Conservation (phyloP, 805 yeast species). For the Middelhovenomyces tepae region DNA sequence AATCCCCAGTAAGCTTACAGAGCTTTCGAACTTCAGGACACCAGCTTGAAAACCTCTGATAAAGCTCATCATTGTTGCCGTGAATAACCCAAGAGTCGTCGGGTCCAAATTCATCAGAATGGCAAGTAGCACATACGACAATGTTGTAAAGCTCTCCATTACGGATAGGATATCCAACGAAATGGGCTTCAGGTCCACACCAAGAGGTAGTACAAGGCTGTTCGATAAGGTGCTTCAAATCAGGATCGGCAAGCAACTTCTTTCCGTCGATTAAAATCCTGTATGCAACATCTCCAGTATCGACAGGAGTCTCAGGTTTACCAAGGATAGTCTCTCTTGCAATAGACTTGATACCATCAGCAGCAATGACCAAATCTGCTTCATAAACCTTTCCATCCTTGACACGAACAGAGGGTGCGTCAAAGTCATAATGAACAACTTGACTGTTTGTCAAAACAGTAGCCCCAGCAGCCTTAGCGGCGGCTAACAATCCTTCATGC, state of each 20-base stretch:
- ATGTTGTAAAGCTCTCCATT: slow-evolving; percentile 9
- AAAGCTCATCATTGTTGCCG: slow-evolving; percentile 19
- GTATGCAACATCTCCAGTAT: slow-evolving; percentile 11
- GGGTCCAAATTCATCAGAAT: slow-evolving; percentile 9
- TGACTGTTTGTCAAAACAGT: slow-evolving; percentile 13
- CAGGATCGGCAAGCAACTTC: slow-evolving; percentile 8
- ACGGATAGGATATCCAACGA: slow-evolving; percentile 10
- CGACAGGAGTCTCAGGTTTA: slow-evolving; percentile 1
- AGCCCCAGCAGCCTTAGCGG: slow-evolving; percentile 21
- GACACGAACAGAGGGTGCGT: slow-evolving; percentile 13
- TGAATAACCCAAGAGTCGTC: slow-evolving; percentile 11
- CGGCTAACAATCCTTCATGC: slow-evolving; percentile 20
- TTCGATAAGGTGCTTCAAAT: slow-evolving; percentile 5
- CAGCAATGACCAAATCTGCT: slow-evolving; percentile 24
- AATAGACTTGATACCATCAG: slow-evolving; percentile 25
- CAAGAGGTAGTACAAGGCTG: slow-evolving; percentile 9
- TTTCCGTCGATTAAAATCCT: slow-evolving; percentile 6
- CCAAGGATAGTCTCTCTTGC: slow-evolving; percentile 19
- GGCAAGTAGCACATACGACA: no score
- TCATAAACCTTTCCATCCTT: slow-evolving; percentile 15
- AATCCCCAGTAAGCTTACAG: slow-evolving; percentile 13
- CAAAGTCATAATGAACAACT: slow-evolving; percentile 21
- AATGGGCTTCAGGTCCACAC: slow-evolving; percentile 13
- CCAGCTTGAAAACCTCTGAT: slow-evolving; percentile 19
- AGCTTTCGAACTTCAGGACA: slow-evolving; percentile 21